Conservation (phyloP, 2,329 filamentous ascomycete genomes). For the Neurospora sp. region DNA sequence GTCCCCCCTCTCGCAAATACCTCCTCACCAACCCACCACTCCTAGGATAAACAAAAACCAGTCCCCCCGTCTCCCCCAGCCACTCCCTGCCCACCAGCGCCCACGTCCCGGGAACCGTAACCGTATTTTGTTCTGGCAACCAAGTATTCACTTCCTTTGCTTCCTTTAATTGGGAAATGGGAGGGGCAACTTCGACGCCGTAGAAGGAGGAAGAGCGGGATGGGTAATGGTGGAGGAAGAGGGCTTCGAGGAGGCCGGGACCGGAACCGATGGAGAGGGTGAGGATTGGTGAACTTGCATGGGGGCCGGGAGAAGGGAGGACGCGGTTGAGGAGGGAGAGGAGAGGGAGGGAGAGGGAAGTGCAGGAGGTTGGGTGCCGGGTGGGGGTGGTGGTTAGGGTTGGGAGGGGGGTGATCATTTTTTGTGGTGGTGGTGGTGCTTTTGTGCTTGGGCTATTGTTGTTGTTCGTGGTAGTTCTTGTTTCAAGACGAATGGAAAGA, state of each 20-base stretch:
- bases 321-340: slow-evolving; percentile 9
- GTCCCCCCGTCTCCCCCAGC: not conserved
- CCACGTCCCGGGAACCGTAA: no score
- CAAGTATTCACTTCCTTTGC: slow-evolving; percentile 9
- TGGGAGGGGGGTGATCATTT: slow-evolving; percentile 4
- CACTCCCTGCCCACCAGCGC: slow-evolving; percentile 2
- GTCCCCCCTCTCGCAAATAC: slow-evolving; percentile 6
- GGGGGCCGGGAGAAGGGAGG: not conserved
- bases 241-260: slow-evolving; percentile 12
- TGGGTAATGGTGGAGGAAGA: slow-evolving; percentile 7
- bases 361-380: slow-evolving; percentile 10
- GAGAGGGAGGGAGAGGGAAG: slow-evolving; percentile 11
- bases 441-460: not conserved
- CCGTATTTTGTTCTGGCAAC: slow-evolving; percentile 8
- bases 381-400: slow-evolving; percentile 2
- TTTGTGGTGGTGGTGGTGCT: not conserved
- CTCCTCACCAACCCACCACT: slow-evolving; percentile 4
- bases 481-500: not conserved
- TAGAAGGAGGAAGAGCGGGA: slow-evolving; percentile 2
- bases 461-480: not conserved
- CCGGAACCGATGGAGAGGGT: slow-evolving; percentile 13
- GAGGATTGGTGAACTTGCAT: not conserved
- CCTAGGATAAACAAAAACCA: slow-evolving; percentile 14
- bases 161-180: not conserved
- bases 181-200: slow-evolving; percentile 10